Evolutionary conservation across 768 basidiomycete species (phyloP).

Genomic region (Rickenella mellea): DNA sequence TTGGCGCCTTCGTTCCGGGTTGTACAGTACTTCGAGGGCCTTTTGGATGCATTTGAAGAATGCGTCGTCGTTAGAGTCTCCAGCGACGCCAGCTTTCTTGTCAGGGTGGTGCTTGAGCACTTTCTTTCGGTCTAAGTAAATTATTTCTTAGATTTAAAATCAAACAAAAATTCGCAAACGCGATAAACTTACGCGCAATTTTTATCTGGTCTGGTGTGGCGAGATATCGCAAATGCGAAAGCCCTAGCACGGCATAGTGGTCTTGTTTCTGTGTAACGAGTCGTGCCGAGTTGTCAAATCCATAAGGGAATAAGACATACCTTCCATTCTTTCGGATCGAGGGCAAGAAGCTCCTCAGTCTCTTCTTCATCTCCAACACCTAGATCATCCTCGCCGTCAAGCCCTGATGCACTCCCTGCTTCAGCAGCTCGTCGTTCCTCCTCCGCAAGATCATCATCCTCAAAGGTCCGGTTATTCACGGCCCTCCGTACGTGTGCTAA

Average conservation of each 20-base stretch:
- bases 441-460: conserved; percentile 66
- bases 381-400: conserved; percentile 66
- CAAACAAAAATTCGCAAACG: not conserved
- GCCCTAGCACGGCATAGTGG: conserved; percentile 92
- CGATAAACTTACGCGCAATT: conserved; percentile 70
- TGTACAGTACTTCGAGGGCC: conserved; percentile 87
- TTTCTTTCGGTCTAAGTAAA: conserved; percentile 86
- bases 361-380: conserved; percentile 92
- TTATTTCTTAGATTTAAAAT: not conserved
- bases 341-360: conserved; percentile 48
- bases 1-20: conserved; percentile 81
- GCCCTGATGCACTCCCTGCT: conserved; percentile 34
- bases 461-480: conserved; percentile 70
- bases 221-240: conserved; percentile 80
- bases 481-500: conserved; percentile 73
- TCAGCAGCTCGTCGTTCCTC: conserved; percentile 43
- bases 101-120: conserved; percentile 98
- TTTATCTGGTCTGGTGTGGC: conserved; percentile 92
- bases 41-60: conserved; percentile 99
- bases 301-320: conserved; percentile 25
- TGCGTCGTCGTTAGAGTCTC: conserved; percentile 89
- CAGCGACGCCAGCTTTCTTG: conserved; percentile 75
- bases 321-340: conserved; percentile 99
- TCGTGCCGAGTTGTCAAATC: not conserved
- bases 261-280: conserved; percentile 74